Evolutionary conservation across 129 eudicot species (phyloP).

Genomic region (Flaveria robusta): DNA sequence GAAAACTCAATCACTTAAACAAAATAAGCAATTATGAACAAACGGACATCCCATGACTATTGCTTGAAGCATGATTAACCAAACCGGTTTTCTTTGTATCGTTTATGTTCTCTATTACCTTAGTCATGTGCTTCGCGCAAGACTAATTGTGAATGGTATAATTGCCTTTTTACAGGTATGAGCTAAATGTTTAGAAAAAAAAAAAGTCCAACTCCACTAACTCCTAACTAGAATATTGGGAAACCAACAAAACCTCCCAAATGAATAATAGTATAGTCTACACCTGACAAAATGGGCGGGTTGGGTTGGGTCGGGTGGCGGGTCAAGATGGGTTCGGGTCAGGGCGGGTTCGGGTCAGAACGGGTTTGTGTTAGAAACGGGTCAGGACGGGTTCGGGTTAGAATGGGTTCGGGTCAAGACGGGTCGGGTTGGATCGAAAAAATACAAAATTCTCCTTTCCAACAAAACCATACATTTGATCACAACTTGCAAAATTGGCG

Average conservation of each 20-base stretch:
- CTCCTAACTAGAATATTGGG: background rate
- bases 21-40: constrained; percentile 1
- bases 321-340: too few species aligned
- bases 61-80: constrained; percentile 8
- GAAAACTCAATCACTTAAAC: background rate
- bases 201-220: background rate
- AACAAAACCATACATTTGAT: too few species aligned
- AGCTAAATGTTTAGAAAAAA: background rate
- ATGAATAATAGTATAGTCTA: background rate
- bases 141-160: constrained; percentile 13
- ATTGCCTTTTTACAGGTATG: constrained; percentile 8
- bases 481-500: too few species aligned
- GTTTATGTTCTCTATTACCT: constrained; percentile 1
- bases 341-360: too few species aligned
- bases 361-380: too few species aligned
- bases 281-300: too few species aligned
- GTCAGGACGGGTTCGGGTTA: too few species aligned
- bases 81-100: background rate
- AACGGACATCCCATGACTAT: background rate
- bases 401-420: too few species aligned
- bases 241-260: background rate
- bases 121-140: background rate
- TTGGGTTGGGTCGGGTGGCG: too few species aligned
- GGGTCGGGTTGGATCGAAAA: too few species aligned
- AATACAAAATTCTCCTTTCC: too few species aligned